Evolutionary conservation across 1,284 basidiomycete species (phyloP), one percentile per base, ranked within the genome.

Genomic region (Waitea zeae): DNA sequence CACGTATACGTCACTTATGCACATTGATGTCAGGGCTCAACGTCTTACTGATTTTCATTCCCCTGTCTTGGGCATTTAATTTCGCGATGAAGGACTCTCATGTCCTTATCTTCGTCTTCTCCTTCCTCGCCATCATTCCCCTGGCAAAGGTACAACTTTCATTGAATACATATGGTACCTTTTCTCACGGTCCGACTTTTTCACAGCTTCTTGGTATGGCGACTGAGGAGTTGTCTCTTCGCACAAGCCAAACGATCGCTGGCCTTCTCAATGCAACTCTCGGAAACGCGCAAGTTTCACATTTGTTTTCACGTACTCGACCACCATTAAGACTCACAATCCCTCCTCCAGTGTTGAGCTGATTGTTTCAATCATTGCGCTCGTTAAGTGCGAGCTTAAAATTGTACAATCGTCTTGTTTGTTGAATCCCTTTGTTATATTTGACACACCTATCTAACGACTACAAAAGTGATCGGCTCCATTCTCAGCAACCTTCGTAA

Each of bases 181-280:
- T 26, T 7, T 26, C n/a, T 26, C 7, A 7, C n/a, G 7, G n/a
- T 26, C 7, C 12, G 31, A 12, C 20, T 39, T 9, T 34, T 22
- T n/a, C 33, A 7, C 53, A 86, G 64, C 56, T 92, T 3, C 65
- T 93, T 3, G 81, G 79, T 1, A 87, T 87, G 49, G 83, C 82
- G 0, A 93, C 88, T 0, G 88, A 92, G 44, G 82, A 92, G 45
- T 52, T 90, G 4, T 84, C 87, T 1, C 47, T 90, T 41, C 73
- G 78, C 20, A 71, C 83, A 1, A 79, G 87, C 2, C 83, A 90
- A 54, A 88, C 87, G 0, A 56, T 92, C 3, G 86, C 81, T 4
- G 86, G 84, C 39, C 61, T 90, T 11, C 51, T 90, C 39, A 90
- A 90, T 51, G 87, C 84, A 9, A 92, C 87, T 5, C 59, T 92